Percentiles rank a stretch among this genome's conserved stretches.
Evolutionary conservation across 257 asterid species (phyloP).

Genomic region (Nicotiana paniculata): DNA sequence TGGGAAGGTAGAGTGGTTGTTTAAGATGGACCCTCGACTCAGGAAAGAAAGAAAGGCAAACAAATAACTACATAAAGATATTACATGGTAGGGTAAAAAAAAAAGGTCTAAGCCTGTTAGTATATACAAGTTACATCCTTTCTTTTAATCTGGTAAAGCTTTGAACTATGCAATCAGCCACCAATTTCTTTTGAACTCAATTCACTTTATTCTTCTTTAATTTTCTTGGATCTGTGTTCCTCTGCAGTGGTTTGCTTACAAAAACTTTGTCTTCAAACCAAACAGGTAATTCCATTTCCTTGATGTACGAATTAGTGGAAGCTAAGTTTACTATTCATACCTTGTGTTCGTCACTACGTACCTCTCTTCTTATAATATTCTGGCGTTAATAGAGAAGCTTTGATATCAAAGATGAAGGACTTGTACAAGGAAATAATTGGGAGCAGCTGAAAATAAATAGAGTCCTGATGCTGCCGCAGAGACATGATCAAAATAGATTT

Average conservation of each 20-base stretch:
- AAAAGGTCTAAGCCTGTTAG: too few species aligned
- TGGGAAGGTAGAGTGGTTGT: too few species aligned
- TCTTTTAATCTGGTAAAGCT: too few species aligned
- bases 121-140: too few species aligned
- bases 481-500: background rate
- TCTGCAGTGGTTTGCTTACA: slow-evolving; percentile 83
- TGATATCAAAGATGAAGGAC: slow-evolving; percentile 52
- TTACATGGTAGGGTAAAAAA: too few species aligned
- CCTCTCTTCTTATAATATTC: background rate
- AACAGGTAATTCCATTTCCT: too few species aligned
- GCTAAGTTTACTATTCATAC: too few species aligned
- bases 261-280: slow-evolving; percentile 54
- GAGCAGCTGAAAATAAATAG: slow-evolving; percentile 34
- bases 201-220: background rate
- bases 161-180: background rate
- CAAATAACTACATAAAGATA: too few species aligned
- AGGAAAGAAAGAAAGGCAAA: too few species aligned
- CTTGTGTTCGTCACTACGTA: too few species aligned
- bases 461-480: background rate
- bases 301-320: too few species aligned
- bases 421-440: slow-evolving; percentile 57
- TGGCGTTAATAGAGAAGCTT: slow-evolving; percentile 57
- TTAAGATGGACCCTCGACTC: too few species aligned
- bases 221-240: background rate
- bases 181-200: background rate